Base-by-base conservation (phyloP, 768 basidiomycete species). In the Rhodotorula kratochvilovae region DNA sequence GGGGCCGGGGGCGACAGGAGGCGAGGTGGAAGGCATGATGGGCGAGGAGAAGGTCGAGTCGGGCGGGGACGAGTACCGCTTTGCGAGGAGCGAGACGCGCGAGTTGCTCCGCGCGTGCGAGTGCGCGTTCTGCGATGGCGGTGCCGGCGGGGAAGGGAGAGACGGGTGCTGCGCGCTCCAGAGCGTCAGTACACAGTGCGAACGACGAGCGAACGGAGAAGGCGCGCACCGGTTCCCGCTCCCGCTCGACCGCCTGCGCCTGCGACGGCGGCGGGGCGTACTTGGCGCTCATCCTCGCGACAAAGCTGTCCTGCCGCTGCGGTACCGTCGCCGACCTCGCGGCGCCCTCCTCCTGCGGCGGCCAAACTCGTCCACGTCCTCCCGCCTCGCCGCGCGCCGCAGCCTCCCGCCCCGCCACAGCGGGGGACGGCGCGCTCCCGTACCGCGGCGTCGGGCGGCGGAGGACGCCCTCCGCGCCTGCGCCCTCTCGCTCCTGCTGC, bases 281-380 rank as follows among this genome's bases (percentile, higher is more conserved):
- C 59, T 68, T 74, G n/a, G 48, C 53, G 59, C 66, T 68, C 73
- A 74, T 74, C 43, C 61, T 36, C 54, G 66, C 70, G 0, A 74
- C 73, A n/a, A 74, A 74, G 35, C 63, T 70, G 33, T 67, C 58
- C 46, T 70, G 61, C 25, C 66, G 59, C 59, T 50, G n/a, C 19
- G 53, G 48, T 1, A 27, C n/a, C 11, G 27, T 16, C 53, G 31
- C 1, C 0, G 36, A 5, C 39, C 23, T 33, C 17, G 53, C 43
- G 51, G 36, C 51, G 25, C 42, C 42, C 42, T 33, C 64, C 48
- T 27, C 31, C 31, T 21, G 33, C 27, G 21, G 21, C 42, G 39
- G 2, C 43, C 31, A 19, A 42, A 23, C 33, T 27, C 27, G n/a
- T n/a, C 39, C 42, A n/a, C 19, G 8, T 11, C n/a, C n/a, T n/a